Evolutionary conservation across 495 filamentous ascomycete genomes (phyloP), one percentile per base, ranked within the genome.

Genomic region (Daldinia loculata): DNA sequence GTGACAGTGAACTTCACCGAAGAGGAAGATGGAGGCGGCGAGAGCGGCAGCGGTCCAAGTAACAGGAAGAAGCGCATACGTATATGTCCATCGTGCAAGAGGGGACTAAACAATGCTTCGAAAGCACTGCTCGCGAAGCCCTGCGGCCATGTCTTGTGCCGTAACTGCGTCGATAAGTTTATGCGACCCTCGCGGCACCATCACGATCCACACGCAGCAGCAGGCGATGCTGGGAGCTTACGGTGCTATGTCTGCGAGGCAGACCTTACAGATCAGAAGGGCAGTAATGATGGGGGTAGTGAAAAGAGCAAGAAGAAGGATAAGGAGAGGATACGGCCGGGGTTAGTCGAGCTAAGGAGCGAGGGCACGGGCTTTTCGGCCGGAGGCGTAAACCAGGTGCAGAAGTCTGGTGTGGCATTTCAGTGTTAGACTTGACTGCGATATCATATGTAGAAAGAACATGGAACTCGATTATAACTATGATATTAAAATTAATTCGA

Each of bases 311-410:
- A 88, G 70, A 87, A 88, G 64, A 77, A 78, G 11, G 82, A 86
- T 22, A 90, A 89, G 71, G 84, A 85, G 12, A 85, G 76, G 56
- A 82, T 93, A 39, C 88, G 82, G 69, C 89, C 93, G 0, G 95
- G 95, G 2, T 67, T 97, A 30, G 93, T 98, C 9, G 89, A 93
- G 77, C 86, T 99, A 51, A 89, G 87, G 67, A 91, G 90, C 29
- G 95, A 98, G 69, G 95, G 95, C 0, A 99, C 95, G 0, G 95
- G 95, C 1, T 99, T 96, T 82, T 93, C 95, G 2, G 90, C 91
- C 1, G 89, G 92, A 15, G 95, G 95, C 5, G 86, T 87, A 34
- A 97, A 91, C 75, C 87, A 91, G 72, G 93, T 93, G 19, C 91
- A 91, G 79, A 96, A 89, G 80, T 80, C 82, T 27, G 91, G 91